A percentile compares a stretch with the other conserved stretches of the same genome.
Conservation (phyloP, 73 alveolate species). For the Tetrahymena thermophila region DNA sequence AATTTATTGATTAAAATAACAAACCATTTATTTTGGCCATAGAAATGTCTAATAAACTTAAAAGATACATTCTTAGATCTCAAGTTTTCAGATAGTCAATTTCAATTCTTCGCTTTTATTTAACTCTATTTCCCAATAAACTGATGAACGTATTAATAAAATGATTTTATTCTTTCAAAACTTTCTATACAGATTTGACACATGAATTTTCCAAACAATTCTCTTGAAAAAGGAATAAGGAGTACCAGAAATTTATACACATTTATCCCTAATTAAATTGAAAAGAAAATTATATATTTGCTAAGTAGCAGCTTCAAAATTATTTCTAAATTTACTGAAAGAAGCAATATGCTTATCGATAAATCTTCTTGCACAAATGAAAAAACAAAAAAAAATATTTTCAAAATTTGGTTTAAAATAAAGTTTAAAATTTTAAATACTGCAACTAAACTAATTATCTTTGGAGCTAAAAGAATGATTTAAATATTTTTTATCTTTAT, state of each 20-base stretch:
- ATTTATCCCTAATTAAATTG: neutral
- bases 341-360: neutral
- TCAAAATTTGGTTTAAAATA: no score
- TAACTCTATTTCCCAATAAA: neutral
- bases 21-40: neutral
- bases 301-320: no score
- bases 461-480: neutral
- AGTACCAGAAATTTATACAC: neutral
- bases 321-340: no score
- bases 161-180: neutral
- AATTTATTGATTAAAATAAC: neutral
- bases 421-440: neutral
- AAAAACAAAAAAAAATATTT: no score
- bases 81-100: neutral
- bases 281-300: neutral
- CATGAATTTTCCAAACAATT: neutral
- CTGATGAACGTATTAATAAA: neutral
- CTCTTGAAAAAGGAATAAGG: neutral
- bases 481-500: neutral
- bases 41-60: neutral
- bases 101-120: neutral
- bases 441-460: neutral
- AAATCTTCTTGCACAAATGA: neutral
- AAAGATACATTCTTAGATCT: neutral
- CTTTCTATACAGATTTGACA: neutral